Evolutionary conservation across 495 filamentous ascomycete genomes (phyloP).

Genomic region (Aspergillus conjunctus): DNA sequence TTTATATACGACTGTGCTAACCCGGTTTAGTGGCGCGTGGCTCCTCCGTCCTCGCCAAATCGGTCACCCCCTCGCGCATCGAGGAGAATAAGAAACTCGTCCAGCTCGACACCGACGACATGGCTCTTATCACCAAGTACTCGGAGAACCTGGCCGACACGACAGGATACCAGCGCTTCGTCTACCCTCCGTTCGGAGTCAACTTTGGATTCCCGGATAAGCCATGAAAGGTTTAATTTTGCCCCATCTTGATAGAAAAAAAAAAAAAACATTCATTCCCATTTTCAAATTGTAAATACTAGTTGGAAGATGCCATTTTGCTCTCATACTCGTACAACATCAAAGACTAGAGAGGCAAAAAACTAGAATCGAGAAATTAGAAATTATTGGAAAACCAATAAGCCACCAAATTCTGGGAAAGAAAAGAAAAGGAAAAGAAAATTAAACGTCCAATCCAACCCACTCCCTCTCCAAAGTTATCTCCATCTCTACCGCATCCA

Average conservation of each 20-base stretch:
- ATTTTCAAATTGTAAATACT: neutral
- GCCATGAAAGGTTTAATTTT: constrained; percentile 25
- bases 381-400: neutral
- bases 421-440: neutral
- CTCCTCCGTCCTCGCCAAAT: constrained; percentile 77
- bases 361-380: neutral
- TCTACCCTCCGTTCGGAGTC: constrained; percentile 77
- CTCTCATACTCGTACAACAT: neutral
- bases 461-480: constrained; percentile 2
- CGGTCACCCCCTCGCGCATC: constrained; percentile 72
- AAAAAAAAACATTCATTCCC: too few relatives aligned
- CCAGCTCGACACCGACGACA: constrained; percentile 64
- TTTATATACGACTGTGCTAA: too few relatives aligned
- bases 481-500: neutral
- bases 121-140: constrained; percentile 65
- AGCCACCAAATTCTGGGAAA: neutral
- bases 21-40: constrained; percentile 62
- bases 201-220: constrained; percentile 81
- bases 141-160: constrained; percentile 58
- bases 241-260: neutral
- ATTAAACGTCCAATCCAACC: constrained; percentile 7
- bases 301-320: too few relatives aligned
- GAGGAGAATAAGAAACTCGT: constrained; percentile 71
- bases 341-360: neutral
- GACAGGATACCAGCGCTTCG: constrained; percentile 67